phyloP scores from a whole-genome alignment of 2,329 filamentous ascomycete genomes.

The Hansfordia pulvinata region DNA sequence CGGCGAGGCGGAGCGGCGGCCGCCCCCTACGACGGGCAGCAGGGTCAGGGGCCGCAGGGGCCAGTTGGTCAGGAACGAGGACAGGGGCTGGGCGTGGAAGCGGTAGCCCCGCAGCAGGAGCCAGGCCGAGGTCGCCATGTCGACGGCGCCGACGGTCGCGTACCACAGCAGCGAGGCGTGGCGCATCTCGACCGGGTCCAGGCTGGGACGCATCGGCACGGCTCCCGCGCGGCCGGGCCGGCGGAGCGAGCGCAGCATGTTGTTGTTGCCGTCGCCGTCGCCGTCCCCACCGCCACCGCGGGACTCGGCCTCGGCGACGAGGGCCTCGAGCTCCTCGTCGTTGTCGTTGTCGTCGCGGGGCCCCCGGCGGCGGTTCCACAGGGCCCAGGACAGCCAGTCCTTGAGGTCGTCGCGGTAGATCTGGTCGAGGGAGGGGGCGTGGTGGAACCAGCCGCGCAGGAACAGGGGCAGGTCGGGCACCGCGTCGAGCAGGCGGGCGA shows the following conservation, averaged over 20 bases:
- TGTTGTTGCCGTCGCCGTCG: too few relatives aligned
- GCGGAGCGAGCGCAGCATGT: too few relatives aligned
- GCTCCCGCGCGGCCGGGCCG: conserved; percentile 5
- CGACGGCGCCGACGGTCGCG: conserved; percentile 5
- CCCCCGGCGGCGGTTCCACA: conserved; percentile 4
- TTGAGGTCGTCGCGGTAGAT: conserved; percentile 8
- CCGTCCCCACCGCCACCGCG: too few relatives aligned
- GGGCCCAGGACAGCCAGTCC: conserved; percentile 9
- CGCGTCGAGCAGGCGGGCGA: too few relatives aligned
- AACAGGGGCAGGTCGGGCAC: conserved; percentile 6
- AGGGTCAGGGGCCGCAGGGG: conserved; percentile 6
- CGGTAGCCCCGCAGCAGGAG: conserved; percentile 5
- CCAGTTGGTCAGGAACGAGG: conserved; percentile 8
- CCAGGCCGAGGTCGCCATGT: conserved; percentile 1
- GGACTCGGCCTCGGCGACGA: conserved; percentile 4
- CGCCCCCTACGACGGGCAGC: too few relatives aligned
- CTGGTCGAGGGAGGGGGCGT: conserved; percentile 6
- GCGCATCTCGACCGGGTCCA: conserved; percentile 7
- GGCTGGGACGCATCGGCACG: conserved; percentile 6
- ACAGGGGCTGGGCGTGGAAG: conserved; percentile 8
- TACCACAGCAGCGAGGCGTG: conserved; percentile 6
- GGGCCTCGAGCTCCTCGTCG: conserved; percentile 6
- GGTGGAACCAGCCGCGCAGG: conserved; percentile 7
- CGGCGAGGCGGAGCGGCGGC: conserved; percentile 1
- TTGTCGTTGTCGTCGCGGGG: conserved; percentile 4